Evolutionary conservation across 805 yeast genomes (phyloP).

Genomic region (Pichia manshurica): DNA sequence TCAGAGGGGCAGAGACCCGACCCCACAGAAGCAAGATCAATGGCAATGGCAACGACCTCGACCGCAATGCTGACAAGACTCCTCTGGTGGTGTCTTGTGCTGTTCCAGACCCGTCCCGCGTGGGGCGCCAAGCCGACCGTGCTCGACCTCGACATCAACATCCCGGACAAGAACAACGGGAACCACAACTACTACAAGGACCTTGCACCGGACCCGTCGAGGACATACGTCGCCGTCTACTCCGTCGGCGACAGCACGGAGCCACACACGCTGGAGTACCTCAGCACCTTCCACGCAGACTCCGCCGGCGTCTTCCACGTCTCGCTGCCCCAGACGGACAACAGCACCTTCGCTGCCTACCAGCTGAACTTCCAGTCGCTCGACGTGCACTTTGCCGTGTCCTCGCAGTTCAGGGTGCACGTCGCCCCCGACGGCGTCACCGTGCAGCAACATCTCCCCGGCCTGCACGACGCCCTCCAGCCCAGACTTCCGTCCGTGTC

Average conservation of each 20-base stretch:
- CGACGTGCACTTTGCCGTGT: constrained; percentile 1
- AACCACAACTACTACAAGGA: neutral
- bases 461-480: neutral
- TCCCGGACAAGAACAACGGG: neutral
- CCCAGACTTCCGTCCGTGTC: too few relatives aligned
- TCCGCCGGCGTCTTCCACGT: neutral
- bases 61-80: too few relatives aligned
- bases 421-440: neutral
- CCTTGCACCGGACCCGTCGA: neutral
- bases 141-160: neutral
- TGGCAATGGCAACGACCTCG: too few relatives aligned
- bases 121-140: neutral
- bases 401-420: constrained; percentile 1
- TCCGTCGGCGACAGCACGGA: neutral
- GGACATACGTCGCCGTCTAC: constrained; percentile 1
- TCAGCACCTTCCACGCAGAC: neutral
- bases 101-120: neutral
- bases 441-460: constrained; percentile 3
- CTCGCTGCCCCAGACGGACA: neutral
- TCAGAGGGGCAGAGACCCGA: too few relatives aligned
- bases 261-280: neutral
- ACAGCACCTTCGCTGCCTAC: neutral
- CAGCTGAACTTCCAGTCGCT: neutral
- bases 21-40: too few relatives aligned
- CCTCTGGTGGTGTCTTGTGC: neutral